Evolutionary conservation across 2,329 filamentous ascomycete genomes (phyloP), one percentile per base, ranked within the genome.

Genomic region (Thelonectria discophora): DNA sequence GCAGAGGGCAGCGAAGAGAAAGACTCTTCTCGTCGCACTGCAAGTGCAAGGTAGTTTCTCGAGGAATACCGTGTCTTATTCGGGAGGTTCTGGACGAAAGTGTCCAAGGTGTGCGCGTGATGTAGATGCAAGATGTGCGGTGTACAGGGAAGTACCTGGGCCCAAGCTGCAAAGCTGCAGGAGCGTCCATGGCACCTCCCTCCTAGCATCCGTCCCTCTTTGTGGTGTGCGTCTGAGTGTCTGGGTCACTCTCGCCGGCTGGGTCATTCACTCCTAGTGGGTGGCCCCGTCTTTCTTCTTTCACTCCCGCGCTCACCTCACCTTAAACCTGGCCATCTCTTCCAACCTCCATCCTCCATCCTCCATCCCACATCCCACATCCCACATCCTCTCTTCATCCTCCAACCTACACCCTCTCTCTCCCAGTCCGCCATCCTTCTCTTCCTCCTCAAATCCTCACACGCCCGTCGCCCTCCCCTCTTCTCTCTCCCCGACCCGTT

Each of bases 261-360:
- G 59, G 56, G 56, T 53, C 54, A 47, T 47, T 47, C 45, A 47
- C 42, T 59, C 54, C 60, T 49, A 40, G 12, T 37, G 5, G 17
- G 24, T 68, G 63, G 62, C 55, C 65, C 62, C 62, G 62, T 53
- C 59, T 62, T 48, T 30, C 43, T 24, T 54, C 45, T 62, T 42
- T 53, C 48, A 17, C 46, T 37, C 46, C 52, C 58, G 42, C 46
- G 39, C 63, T 63, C 50, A 61, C 60, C 71, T 72, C 69, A 66
- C 63, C 59, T 72, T 67, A 66, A 68, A 65, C 63, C 59, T 71
- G 65, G 65, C 68, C 60, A 67, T 74, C 71, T 68, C 68, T 72
- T 67, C 63, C 71, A 65, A 62, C 65, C 66, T 70, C 63, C 60
- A 62, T 55, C 65, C 67, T 66, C 68, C 65, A 68, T 64, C 63